phyloP scores from a whole-genome alignment of 1,139 yeast species.

The Candida sanyaensis region DNA sequence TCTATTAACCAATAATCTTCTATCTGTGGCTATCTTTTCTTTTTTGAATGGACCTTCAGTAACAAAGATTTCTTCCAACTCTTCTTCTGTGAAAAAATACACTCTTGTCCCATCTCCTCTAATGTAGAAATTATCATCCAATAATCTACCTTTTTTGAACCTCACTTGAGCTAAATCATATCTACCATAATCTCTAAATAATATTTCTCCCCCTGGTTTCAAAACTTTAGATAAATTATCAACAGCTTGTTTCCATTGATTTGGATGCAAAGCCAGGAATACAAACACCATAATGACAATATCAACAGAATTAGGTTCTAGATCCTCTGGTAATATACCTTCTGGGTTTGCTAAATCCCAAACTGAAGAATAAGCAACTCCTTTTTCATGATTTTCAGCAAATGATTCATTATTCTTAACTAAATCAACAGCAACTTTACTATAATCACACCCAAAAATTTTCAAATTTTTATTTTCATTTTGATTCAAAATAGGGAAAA shows the following conservation, averaged over 20 bases:
- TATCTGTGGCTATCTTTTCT: conserved; percentile 81
- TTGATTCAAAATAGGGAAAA: conserved; percentile 83
- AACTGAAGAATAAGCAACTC: conserved; percentile 78
- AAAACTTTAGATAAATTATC: conserved; percentile 65
- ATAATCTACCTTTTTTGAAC: conserved; percentile 81
- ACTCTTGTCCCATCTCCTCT: conserved; percentile 99
- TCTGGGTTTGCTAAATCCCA: conserved; percentile 92
- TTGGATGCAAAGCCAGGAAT: conserved; percentile 88
- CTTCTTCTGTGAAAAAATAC: conserved; percentile 94
- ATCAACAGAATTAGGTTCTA: conserved; percentile 82
- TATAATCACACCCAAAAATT: conserved; percentile 87
- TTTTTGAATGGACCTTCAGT: conserved; percentile 59
- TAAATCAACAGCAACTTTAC: conserved; percentile 85
- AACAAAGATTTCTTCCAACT: conserved; percentile 74
- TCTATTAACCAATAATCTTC: conserved; percentile 87
- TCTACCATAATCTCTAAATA: conserved; percentile 93
- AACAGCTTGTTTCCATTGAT: conserved; percentile 86
- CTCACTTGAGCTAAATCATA: conserved; percentile 95
- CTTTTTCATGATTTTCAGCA: conserved; percentile 42
- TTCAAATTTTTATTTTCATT: conserved; percentile 77
- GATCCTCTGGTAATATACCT: conserved; percentile 76
- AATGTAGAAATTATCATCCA: conserved; percentile 92
- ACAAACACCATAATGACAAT: conserved; percentile 92
- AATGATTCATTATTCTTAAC: conserved; percentile 68
- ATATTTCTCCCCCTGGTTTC: conserved; percentile 89